These are phyloP conservation scores for Diaporthe australafricana DNA, from an alignment of 2,329 filamentous ascomycete species.

Conservation along the genomic window DNA sequence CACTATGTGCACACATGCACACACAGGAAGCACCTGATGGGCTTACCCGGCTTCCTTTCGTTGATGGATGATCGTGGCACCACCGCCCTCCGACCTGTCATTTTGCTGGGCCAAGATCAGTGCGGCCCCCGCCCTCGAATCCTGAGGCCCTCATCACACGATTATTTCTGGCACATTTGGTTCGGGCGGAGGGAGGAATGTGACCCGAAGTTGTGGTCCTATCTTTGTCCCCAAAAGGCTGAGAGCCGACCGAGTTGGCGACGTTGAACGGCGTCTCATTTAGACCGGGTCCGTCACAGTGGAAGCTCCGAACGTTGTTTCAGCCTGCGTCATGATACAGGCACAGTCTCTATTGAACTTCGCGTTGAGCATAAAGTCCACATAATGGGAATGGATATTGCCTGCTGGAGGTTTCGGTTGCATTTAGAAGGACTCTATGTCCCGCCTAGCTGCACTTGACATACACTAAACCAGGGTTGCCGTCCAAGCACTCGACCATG, in stretches of 20 bases:
- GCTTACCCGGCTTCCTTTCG: constrained; percentile 23
- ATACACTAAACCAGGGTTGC: neutral
- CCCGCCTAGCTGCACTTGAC: neutral
- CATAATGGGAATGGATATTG: neutral
- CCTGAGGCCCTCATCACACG: constrained; percentile 8
- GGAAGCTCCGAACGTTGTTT: constrained; percentile 23
- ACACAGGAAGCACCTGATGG: constrained; percentile 6
- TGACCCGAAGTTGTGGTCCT: neutral
- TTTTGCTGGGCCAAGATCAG: neutral
- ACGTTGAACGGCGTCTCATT: neutral
- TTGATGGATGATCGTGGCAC: constrained; percentile 25
- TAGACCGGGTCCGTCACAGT: constrained; percentile 7
- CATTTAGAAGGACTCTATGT: neutral
- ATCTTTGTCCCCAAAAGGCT: neutral
- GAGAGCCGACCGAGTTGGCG: neutral
- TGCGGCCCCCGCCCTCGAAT: constrained; percentile 9
- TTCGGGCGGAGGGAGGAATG: neutral
- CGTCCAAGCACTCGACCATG: neutral
- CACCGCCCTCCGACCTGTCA: constrained; percentile 13
- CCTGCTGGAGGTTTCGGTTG: neutral
- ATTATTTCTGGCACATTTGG: neutral
- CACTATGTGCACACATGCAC: neutral
- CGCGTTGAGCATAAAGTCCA: constrained; percentile 12
- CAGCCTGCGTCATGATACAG: constrained; percentile 15
- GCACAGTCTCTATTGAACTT: neutral